Percentiles rank a stretch among this genome's conserved stretches.
Conservation (phyloP, 139 green algal species). For the Astrephomene gubernaculifera region DNA sequence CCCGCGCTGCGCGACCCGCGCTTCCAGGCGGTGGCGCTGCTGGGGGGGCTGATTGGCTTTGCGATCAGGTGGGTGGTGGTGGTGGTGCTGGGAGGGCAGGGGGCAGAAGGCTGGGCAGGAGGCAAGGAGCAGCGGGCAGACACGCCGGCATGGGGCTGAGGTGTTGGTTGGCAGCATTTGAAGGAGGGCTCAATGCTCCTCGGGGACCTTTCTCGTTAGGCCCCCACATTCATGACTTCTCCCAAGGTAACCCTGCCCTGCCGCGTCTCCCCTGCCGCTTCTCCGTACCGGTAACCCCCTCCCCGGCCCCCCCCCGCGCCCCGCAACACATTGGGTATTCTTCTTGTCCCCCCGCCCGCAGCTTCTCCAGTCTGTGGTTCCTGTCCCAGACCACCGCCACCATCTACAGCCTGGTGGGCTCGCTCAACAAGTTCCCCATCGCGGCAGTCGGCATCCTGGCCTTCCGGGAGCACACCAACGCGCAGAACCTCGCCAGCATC, state of each 20-base stretch:
- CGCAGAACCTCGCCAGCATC: constrained; percentile 85
- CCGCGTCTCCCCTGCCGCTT: too few relatives aligned
- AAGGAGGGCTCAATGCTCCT: too few relatives aligned
- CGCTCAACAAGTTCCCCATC: constrained; percentile 94
- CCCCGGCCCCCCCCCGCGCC: too few relatives aligned
- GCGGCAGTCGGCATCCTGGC: constrained; percentile 86
- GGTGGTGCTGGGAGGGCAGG: too few relatives aligned
- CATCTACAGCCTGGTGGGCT: constrained; percentile 90
- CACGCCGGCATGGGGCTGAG: neutral
- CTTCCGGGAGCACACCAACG: constrained; percentile 80
- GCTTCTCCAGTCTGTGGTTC: constrained; percentile 93
- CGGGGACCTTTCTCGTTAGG: neutral
- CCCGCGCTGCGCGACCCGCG: constrained; percentile 59
- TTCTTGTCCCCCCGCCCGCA: neutral
- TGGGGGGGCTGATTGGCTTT: constrained; percentile 56
- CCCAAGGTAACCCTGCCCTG: too few relatives aligned
- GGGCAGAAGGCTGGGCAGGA: too few relatives aligned
- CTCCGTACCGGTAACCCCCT: too few relatives aligned
- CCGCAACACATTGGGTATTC: neutral
- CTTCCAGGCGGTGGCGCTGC: constrained; percentile 48
- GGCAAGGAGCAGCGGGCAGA: too few relatives aligned
- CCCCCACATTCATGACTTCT: neutral
- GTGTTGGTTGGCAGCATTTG: neutral
- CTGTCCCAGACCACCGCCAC: constrained; percentile 89
- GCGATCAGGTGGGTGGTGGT: constrained; percentile 66